Evolutionary conservation across 2,329 filamentous ascomycete genomes (phyloP), one percentile per base, ranked within the genome.

Genomic region (Phoma sp.): DNA sequence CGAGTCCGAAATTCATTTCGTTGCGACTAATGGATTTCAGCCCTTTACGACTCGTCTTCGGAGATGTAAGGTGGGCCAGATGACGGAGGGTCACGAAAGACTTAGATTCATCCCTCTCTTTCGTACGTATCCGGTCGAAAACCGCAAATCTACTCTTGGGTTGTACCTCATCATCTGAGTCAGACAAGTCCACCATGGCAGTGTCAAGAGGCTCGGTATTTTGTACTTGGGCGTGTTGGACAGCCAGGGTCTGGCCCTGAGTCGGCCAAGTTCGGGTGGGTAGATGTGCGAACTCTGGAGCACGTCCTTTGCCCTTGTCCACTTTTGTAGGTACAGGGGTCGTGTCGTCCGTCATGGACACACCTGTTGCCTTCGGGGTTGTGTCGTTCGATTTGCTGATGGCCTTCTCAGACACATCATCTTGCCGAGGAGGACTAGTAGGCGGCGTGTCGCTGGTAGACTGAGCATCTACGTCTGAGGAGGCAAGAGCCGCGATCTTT

Each of bases 21-120:
- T 81, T 83, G 0, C 82, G 79, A 7, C 85, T 91, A 80, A 96
- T 89, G 7, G 80, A 81, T 40, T 77, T 77, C 54, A 79, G 82
- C 46, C 68, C 70, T 64, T 72, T 75, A 43, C 69, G 62, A 7
- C 33, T 58, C 66, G 69, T 79, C 66, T 81, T 87, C 39, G 78
- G 82, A 44, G 83, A 88, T 5, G 87, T 88, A 22, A 95, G 75
- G 57, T 91, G 86, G 2, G 91, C 91, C 11, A 96, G 83, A 52
- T 86, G 84, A 54, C 88, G 88, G n/a, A 95, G 79, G 13, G 83
- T 83, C 24, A 87, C 81, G 55, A 93, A 78, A 0, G 89, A 86
- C 24, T 80, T 79, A 1, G 83, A 79, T 64, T 90, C 87, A 47
- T 86, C 80, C n/a, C 81, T 75, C 67, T 85, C 86, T 67, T 83